A percentile compares a stretch with the other conserved stretches of the same genome.
These are phyloP conservation scores for Podospora sp. DNA, from an alignment of 495 filamentous ascomycete genomes.

Conservation along the genomic window DNA sequence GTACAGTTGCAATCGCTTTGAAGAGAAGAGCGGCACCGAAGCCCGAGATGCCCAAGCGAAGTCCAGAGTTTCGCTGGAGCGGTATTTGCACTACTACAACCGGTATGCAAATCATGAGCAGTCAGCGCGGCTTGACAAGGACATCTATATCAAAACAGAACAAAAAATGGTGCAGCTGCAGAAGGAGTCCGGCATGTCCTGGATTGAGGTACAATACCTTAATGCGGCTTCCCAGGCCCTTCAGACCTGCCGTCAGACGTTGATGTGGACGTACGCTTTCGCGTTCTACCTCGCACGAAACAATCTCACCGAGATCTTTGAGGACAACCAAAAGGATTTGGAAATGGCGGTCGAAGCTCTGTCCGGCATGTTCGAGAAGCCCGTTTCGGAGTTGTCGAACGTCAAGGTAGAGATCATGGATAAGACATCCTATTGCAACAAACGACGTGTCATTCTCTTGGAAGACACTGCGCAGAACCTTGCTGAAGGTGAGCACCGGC, in stretches of 20 bases:
- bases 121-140: constrained; percentile 94
- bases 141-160: constrained; percentile 93
- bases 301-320: constrained; percentile 95
- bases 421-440: constrained; percentile 95
- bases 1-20: constrained; percentile 98
- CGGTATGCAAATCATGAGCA: constrained; percentile 98
- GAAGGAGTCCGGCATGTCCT: constrained; percentile 89
- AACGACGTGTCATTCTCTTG: constrained; percentile 83
- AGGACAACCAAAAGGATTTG: constrained; percentile 97
- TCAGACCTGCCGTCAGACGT: constrained; percentile 92
- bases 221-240: constrained; percentile 89
- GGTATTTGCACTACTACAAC: constrained; percentile 98
- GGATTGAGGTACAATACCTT: constrained; percentile 98
- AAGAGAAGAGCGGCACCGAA: constrained; percentile 90
- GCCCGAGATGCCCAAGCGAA: constrained; percentile 88
- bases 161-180: constrained; percentile 98
- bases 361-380: constrained; percentile 98
- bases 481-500: constrained; percentile 68
- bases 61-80: constrained; percentile 84
- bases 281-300: constrained; percentile 94
- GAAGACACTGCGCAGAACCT: constrained; percentile 91
- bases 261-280: constrained; percentile 99
- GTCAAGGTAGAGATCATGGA: constrained; percentile 98
- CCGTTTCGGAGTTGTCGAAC: constrained; percentile 74
- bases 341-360: constrained; percentile 95